A percentile compares a stretch with the other conserved stretches of the same genome.
phyloP scores from a whole-genome alignment of 805 yeast species.

The Candida quercuum region DNA sequence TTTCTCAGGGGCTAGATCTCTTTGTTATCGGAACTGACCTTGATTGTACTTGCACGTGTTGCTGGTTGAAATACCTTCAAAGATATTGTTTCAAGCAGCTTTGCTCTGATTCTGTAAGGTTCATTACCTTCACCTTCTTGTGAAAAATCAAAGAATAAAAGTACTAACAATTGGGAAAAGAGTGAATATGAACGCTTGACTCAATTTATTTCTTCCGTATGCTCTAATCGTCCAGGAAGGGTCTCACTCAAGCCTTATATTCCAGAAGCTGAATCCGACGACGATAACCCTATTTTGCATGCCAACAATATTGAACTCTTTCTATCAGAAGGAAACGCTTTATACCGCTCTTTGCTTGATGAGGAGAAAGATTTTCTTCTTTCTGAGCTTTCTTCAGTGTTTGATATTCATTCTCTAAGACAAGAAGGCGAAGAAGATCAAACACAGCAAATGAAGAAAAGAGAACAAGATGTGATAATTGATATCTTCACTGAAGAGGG shows the following conservation, averaged over 20 bases:
- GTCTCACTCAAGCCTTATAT: conserved; percentile 11
- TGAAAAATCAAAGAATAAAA: too few species aligned
- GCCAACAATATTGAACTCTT: conserved; percentile 10
- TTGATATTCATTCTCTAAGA: conserved; percentile 8
- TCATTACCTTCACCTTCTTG: background rate
- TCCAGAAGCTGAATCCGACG: background rate
- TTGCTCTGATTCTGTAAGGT: conserved; percentile 11
- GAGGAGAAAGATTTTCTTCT: conserved; percentile 14
- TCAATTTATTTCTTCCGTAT: conserved; percentile 7
- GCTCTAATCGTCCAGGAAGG: conserved; percentile 13
- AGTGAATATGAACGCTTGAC: conserved; percentile 10
- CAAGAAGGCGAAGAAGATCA: background rate
- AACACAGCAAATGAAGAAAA: too few species aligned
- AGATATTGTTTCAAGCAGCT: conserved; percentile 21
- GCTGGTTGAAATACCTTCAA: conserved; percentile 18
- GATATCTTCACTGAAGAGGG: conserved; percentile 3
- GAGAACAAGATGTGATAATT: conserved; percentile 2
- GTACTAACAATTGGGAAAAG: background rate
- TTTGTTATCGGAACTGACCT: conserved; percentile 6
- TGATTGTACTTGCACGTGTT: conserved; percentile 23
- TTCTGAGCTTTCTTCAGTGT: conserved; percentile 6
- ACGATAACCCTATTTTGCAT: background rate
- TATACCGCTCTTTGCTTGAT: conserved; percentile 17
- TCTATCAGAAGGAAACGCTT: conserved; percentile 10
- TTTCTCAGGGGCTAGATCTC: conserved; percentile 1